These are phyloP conservation scores for Blastobotrys mokoenaii DNA, from an alignment of 805 yeast species.

Conservation along the genomic window DNA sequence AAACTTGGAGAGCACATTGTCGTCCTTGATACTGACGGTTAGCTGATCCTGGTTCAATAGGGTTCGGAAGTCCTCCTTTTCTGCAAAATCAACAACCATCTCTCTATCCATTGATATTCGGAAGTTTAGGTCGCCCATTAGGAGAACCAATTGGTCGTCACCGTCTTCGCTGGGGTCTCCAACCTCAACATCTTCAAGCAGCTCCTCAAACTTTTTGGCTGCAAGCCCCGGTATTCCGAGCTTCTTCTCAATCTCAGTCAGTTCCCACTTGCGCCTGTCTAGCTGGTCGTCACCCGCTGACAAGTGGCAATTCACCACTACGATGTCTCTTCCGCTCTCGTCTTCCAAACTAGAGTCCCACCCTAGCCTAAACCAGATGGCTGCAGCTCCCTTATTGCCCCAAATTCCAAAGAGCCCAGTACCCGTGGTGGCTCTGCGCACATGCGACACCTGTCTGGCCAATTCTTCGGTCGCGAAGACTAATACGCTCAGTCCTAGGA, in stretches of 20 bases:
- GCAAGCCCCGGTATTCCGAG: conserved; percentile 11
- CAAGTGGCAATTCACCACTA: conserved; percentile 44
- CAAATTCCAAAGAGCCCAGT: conserved; percentile 49
- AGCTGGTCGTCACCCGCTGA: conserved; percentile 41
- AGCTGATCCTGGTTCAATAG: conserved; percentile 40
- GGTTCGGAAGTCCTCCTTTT: conserved; percentile 26
- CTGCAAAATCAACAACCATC: conserved; percentile 25
- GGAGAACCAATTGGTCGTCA: not conserved
- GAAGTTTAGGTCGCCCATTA: conserved; percentile 49
- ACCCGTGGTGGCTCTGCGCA: conserved; percentile 40
- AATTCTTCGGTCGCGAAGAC: conserved; percentile 32
- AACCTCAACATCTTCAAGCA: conserved; percentile 16
- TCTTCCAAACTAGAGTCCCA: conserved; percentile 24
- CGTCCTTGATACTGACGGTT: conserved; percentile 27
- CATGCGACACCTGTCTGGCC: conserved; percentile 32
- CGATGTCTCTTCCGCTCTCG: conserved; percentile 24
- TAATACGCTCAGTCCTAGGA: conserved; percentile 45
- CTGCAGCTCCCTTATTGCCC: conserved; percentile 57
- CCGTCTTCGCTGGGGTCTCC: conserved; percentile 14
- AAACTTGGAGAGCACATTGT: conserved; percentile 36
- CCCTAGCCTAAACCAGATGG: conserved; percentile 37
- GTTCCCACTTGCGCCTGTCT: conserved; percentile 37
- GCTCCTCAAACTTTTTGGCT: conserved; percentile 16
- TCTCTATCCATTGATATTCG: conserved; percentile 31
- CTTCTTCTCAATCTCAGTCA: conserved; percentile 31